Percentiles rank a stretch among this genome's conserved stretches.
phyloP scores from a whole-genome alignment of 2,329 filamentous ascomycete genomes.

The Daldinia eschscholtzii region DNA sequence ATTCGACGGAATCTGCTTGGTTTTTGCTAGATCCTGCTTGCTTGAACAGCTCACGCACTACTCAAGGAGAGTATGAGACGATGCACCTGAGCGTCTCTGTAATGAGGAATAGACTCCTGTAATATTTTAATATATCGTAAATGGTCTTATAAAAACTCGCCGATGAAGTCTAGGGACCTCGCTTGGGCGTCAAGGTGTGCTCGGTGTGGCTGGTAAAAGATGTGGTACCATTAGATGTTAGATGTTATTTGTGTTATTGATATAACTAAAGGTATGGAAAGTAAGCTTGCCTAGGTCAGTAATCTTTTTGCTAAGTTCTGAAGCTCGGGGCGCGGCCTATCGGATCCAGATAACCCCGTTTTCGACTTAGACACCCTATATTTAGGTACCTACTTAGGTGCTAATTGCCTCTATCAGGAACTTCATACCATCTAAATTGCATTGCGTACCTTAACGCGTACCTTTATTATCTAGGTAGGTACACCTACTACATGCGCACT shows the following conservation, averaged over 20 bases:
- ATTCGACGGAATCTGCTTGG: too few relatives aligned
- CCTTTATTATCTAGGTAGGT: not conserved
- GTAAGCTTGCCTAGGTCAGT: constrained; percentile 25
- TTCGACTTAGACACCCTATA: constrained; percentile 13
- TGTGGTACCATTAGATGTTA: not conserved
- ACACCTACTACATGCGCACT: not conserved
- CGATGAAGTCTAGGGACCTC: not conserved
- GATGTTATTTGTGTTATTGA: constrained; percentile 16
- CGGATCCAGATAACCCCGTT: constrained; percentile 37
- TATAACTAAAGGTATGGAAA: constrained; percentile 1
- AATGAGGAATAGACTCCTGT: not conserved
- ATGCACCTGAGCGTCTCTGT: constrained; percentile 3
- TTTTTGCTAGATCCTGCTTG: constrained; percentile 5
- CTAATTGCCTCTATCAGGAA: constrained; percentile 13
- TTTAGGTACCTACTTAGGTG: constrained; percentile 13
- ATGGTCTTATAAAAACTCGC: not conserved
- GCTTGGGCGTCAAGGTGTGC: not conserved
- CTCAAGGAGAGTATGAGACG: constrained; percentile 2
- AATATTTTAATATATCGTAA: too few relatives aligned
- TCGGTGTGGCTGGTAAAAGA: constrained; percentile 10
- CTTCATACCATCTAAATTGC: not conserved
- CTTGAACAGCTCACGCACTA: constrained; percentile 4
- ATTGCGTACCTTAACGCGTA: not conserved
- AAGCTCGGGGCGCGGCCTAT: constrained; percentile 20
- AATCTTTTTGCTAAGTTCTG: constrained; percentile 36